Base-by-base conservation (phyloP, 805 yeast species). In the Nakazawaea pomicola region DNA sequence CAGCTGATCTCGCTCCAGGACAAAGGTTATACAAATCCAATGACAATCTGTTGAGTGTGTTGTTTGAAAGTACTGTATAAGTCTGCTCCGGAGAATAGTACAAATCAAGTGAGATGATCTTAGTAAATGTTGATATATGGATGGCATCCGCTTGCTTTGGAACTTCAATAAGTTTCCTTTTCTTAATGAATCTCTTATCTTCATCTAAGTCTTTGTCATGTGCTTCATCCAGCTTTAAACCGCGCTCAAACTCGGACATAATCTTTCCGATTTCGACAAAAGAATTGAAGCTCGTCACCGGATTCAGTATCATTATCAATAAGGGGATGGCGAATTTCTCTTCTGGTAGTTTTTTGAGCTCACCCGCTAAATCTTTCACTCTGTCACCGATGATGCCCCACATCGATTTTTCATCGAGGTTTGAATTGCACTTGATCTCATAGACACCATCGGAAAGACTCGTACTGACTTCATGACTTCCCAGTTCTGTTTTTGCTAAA, bases 11-110 rank as follows among this genome's bases (percentile, higher is more conserved):
- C 7, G 34, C 17, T 29, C 60, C 52, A 1, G 80, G 80, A 44
- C 84, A 66, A 34, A 70, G 61, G 51, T 80, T 81, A 58, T 81
- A 84, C 2, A 83, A 59, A 16, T 70, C 66, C 50, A 79, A 56
- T 6, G 83, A 66, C 3, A 80, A 43, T 37, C 64, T 68, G 3
- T 72, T 59, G 15, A 73, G 53, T 28, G 63, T 62, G 28, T 57
- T 55, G 17, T 46, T 45, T 1, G 74, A 60, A 0, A 57, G 46
- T 1, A 66, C 46, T 0, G 65, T 54, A 25, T 54, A 52, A 3
- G 55, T 56, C 6, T 62, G 66, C 35, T 53, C 49, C 17, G 57
- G 60, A 2, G 67, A 55, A 29, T 68, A 67, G 40, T 64, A 53
- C 3, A 49, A 60, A 8, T 66, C 66, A 33, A 67, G 44, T 4